A percentile compares a stretch with the other conserved stretches of the same genome.
These are phyloP conservation scores for Pseudopyricularia javanii DNA, from an alignment of 2,329 filamentous ascomycete species.

Conservation along the genomic window DNA sequence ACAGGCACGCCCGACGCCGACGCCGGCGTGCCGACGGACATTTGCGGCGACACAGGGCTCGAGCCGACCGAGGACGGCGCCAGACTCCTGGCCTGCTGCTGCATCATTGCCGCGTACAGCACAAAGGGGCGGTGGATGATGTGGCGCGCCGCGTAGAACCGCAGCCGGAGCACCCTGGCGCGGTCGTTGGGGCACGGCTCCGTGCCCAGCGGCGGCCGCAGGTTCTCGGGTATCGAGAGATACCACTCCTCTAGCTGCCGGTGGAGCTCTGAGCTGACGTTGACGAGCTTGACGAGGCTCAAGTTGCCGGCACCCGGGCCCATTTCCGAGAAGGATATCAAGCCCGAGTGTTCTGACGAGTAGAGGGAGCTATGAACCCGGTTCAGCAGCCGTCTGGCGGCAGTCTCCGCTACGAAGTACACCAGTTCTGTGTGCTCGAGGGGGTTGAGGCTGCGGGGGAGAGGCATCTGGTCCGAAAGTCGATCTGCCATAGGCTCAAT, in stretches of 20 bases:
- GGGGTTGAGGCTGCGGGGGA: slow-evolving; percentile 18
- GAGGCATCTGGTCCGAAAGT: slow-evolving; percentile 12
- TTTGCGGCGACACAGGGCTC: slow-evolving; percentile 1
- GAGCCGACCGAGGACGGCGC: slow-evolving; percentile 1
- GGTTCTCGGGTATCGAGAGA: slow-evolving; percentile 19
- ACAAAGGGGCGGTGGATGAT: slow-evolving; percentile 56
- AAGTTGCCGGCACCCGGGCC: slow-evolving; percentile 8
- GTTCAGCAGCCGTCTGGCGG: slow-evolving; percentile 26
- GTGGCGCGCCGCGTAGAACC: slow-evolving; percentile 61
- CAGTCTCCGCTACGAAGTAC: slow-evolving; percentile 27
- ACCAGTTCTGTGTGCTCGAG: slow-evolving; percentile 21
- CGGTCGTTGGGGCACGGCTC: slow-evolving; percentile 48
- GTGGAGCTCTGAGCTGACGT: slow-evolving; percentile 21
- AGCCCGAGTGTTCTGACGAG: slow-evolving; percentile 14
- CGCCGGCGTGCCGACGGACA: neutral
- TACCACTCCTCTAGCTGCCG: slow-evolving; percentile 26
- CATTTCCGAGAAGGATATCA: slow-evolving; percentile 7
- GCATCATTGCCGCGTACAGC: slow-evolving; percentile 14
- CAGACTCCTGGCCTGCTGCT: slow-evolving; percentile 3
- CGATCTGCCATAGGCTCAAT: slow-evolving; percentile 22
- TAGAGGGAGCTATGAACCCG: slow-evolving; percentile 28
- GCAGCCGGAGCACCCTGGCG: slow-evolving; percentile 54
- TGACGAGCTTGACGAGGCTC: slow-evolving; percentile 15
- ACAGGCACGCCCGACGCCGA: neutral
- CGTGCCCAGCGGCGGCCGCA: slow-evolving; percentile 39